These are phyloP conservation scores for Arabidopsis suecica DNA, from an alignment of 345 rosid genomes.

Conservation along the genomic window DNA sequence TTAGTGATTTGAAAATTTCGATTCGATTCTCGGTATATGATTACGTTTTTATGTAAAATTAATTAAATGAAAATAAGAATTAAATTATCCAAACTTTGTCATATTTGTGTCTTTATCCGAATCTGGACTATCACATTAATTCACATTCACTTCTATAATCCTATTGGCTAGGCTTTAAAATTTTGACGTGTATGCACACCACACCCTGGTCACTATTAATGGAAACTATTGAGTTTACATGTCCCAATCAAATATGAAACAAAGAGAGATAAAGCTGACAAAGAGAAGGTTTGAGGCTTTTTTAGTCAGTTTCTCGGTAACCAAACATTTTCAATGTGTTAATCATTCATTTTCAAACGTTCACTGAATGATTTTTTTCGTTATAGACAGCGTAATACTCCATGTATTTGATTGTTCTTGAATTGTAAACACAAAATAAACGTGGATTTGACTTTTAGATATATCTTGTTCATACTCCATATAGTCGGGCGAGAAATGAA, in stretches of 20 bases:
- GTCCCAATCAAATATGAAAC: conserved; percentile 1
- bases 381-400: background rate
- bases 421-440: background rate
- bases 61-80: background rate
- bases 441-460: background rate
- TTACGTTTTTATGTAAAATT: background rate
- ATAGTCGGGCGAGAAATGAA: background rate
- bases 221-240: conserved; percentile 18
- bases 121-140: too few species aligned
- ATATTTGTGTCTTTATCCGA: background rate
- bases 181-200: background rate
- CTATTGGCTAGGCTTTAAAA: background rate
- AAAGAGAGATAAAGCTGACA: background rate
- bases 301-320: background rate
- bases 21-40: background rate
- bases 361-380: background rate
- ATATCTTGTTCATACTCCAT: conserved; percentile 14
- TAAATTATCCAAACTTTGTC: background rate
- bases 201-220: background rate
- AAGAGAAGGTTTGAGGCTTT: conserved; percentile 7
- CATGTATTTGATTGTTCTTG: background rate
- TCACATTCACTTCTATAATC: background rate
- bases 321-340: background rate
- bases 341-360: background rate
- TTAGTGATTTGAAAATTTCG: background rate